Base-by-base conservation (phyloP, 495 filamentous ascomycete species). In the Hypoxylon trugodes region DNA sequence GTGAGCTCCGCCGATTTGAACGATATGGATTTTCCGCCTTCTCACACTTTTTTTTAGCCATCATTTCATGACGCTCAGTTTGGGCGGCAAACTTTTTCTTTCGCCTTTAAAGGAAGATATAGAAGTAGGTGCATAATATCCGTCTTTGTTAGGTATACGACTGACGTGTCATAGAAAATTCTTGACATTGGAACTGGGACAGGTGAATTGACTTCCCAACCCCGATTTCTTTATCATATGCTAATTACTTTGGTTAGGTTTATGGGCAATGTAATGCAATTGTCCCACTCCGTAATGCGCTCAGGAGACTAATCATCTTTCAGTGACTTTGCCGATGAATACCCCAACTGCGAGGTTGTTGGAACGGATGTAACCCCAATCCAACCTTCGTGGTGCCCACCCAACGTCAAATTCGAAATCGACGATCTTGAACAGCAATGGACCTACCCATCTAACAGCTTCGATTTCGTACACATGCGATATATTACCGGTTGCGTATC, bases 151-250 rank as follows among this genome's bases (percentile, higher is more conserved):
- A 40, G n/a, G 24, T 10, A 8, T 12, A n/a, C 28, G 10, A 30
- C 43, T 60, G 16, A 66, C 33, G 1, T 13, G 26, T 78, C 82
- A 1, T 80, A 88, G 52, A 83, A 84, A 51, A 82, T 88, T 16
- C 76, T 91, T 7, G 89, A 92, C 62, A 66, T 91, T 32, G 89
- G 89, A 37, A 90, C 88, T 0, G 89, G 89, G 4, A 80, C 77
- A 50, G 80, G 78, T 57, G 41, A 61, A 33, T 51, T n/a, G 2
- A n/a, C 59, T 21, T 43, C 6, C 25, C 10, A n/a, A n/a, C 1
- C 9, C 16, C 3, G 15, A 16, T 6, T 12, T 18, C 5, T 13
- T 46, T 15, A 26, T 5, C n/a, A 25, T 1, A 10, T 26, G 7
- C 38, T 60, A 35, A 66, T 36, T 6, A n/a, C 13, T 13, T 24